Evolutionary conservation across 2,329 filamentous ascomycete species (phyloP), one percentile per base, ranked within the genome.

Genomic region (Orbilia ellipsospora): DNA sequence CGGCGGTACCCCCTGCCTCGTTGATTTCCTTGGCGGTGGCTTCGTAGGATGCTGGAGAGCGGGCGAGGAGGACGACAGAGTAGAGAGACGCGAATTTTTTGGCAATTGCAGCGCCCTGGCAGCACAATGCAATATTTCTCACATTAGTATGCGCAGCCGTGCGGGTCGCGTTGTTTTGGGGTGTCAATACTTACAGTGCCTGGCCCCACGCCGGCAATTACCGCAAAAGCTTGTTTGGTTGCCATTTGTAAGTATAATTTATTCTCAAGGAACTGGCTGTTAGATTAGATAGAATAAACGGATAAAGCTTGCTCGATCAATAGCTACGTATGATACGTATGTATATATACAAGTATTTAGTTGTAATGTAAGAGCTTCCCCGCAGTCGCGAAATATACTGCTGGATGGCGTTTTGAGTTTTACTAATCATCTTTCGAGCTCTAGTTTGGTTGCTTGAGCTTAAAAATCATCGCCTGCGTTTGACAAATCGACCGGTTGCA

Each of bases 41-140:
- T 67, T 88, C 85, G 82, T 89, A 92, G 81, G 86, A 91, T 50
- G 88, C 85, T 0, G 89, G 85, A 15, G 84, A 88, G 59, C 92
- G 89, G 12, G 92, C 88, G n/a, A 94, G 86, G 0, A 94, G 85
- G 1, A 92, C 90, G 0, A 94, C 90, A 0, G 90, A 88, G 80
- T 94, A 95, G 7, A 86, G 80, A 76, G 88, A 83, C 45, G 88
- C 85, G 80, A 91, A 90, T 70, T 85, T 86, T 64, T 87, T 83
- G 18, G 89, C 89, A 5, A 84, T 81, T 1, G 86, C 82, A 48
- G 83, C 81, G 77, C 85, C 85, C 70, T 74, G 23, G 23, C 4
- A 23, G 23, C 23, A 23, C 23, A 23, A 23, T 23, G 23, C 4
- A 23, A 23, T 23, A 23, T 23, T 23, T 23, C 23, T 23, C 23